These are phyloP conservation scores for Mortierella sp. DNA, from an alignment of 371 early-diverging fungal genomes.

Conservation along the genomic window DNA sequence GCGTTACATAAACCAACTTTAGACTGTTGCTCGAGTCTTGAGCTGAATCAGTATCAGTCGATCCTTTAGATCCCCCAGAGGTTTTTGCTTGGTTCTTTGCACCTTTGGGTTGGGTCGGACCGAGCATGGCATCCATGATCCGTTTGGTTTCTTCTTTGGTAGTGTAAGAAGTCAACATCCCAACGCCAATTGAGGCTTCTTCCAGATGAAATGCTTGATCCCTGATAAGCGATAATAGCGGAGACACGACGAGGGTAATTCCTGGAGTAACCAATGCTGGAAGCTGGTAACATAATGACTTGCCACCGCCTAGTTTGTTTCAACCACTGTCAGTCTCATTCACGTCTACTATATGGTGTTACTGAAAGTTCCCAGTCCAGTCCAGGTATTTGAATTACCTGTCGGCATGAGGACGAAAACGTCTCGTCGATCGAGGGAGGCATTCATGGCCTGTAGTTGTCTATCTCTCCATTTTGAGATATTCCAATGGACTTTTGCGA, in stretches of 20 bases:
- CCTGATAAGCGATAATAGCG: conserved; percentile 85
- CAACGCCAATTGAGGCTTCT: conserved; percentile 77
- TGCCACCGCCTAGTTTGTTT: conserved; percentile 76
- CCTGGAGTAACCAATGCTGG: conserved; percentile 84
- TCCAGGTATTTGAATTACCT: conserved; percentile 44
- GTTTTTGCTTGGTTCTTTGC: conserved; percentile 6
- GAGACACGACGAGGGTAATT: conserved; percentile 88
- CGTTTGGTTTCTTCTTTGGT: conserved; percentile 66
- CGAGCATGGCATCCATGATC: conserved; percentile 63
- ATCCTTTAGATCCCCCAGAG: background rate
- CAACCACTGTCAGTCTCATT: background rate
- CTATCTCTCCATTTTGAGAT: conserved; percentile 75
- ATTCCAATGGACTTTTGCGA: conserved; percentile 61
- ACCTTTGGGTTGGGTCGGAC: conserved; percentile 18
- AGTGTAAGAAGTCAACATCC: conserved; percentile 71
- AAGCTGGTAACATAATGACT: conserved; percentile 90
- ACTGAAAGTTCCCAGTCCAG: background rate
- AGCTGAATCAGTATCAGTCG: background rate
- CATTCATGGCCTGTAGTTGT: conserved; percentile 82
- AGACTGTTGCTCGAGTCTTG: conserved; percentile 25
- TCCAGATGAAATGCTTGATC: conserved; percentile 87
- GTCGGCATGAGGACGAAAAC: conserved; percentile 91
- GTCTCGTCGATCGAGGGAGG: conserved; percentile 80
- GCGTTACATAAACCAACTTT: conserved; percentile 89
- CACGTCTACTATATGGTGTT: background rate